Percentiles rank a stretch among this genome's conserved stretches.
Conservation (phyloP, 495 filamentous ascomycete species). For the Lophiostoma macrostomum region DNA sequence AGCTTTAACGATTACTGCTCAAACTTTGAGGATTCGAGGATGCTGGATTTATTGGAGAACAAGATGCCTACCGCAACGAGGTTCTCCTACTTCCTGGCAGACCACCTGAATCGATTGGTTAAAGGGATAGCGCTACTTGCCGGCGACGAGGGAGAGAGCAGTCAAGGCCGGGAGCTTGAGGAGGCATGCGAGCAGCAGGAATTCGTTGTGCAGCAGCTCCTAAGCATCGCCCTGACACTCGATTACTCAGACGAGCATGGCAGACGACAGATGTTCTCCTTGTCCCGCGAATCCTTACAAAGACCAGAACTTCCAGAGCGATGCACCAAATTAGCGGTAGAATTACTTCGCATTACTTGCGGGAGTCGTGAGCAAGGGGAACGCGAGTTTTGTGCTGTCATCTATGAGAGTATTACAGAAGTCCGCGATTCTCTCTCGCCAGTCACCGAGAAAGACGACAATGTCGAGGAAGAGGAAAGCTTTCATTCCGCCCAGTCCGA, state of each 20-base stretch:
- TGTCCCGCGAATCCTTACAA: constrained; percentile 79
- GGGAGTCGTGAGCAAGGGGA: constrained; percentile 75
- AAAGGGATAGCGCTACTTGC: constrained; percentile 62
- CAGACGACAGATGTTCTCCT: constrained; percentile 87
- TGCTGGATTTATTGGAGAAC: constrained; percentile 71
- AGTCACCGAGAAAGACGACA: background rate
- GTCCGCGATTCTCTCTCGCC: constrained; percentile 84
- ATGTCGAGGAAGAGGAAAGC: constrained; percentile 62
- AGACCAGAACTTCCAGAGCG: constrained; percentile 88
- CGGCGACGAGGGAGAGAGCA: constrained; percentile 49
- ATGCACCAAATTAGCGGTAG: constrained; percentile 80
- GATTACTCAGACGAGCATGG: constrained; percentile 92
- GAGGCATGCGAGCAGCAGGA: constrained; percentile 81
- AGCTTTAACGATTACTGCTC: constrained; percentile 94
- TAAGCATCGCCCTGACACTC: constrained; percentile 85
- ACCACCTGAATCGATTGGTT: constrained; percentile 72
- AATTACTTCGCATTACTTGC: constrained; percentile 77
- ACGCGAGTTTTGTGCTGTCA: constrained; percentile 87
- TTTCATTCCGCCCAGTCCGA: constrained; percentile 90
- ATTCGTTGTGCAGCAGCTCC: constrained; percentile 90
- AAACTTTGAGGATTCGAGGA: constrained; percentile 63
- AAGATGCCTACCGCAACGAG: constrained; percentile 94
- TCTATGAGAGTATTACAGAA: constrained; percentile 90
- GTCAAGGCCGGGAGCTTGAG: constrained; percentile 73
- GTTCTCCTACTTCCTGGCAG: constrained; percentile 76